Percentiles rank a stretch among this genome's conserved stretches.
phyloP scores from a whole-genome alignment of 140 eudicot genomes.

The Stevia rebaudiana region DNA sequence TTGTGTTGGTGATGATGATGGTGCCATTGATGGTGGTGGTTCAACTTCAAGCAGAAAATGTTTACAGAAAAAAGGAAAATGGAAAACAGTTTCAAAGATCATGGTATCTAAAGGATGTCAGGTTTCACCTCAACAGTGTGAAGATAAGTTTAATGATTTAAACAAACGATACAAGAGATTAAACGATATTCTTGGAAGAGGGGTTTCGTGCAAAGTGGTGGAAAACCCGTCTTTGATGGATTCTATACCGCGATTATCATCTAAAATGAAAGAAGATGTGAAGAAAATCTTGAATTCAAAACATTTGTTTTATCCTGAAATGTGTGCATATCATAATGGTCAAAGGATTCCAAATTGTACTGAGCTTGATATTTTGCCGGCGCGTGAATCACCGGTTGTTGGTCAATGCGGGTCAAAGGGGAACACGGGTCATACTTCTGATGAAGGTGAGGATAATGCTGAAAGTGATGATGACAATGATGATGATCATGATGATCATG shows the following conservation, averaged over 20 bases:
- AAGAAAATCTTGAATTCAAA: constrained; percentile 82
- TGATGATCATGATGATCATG: neutral
- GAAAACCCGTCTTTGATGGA: constrained; percentile 68
- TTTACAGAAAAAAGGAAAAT: constrained; percentile 80
- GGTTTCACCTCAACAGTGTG: constrained; percentile 96
- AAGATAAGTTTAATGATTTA: constrained; percentile 85
- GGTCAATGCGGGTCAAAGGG: constrained; percentile 34
- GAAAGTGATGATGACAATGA: constrained; percentile 26
- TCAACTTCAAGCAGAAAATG: constrained; percentile 37
- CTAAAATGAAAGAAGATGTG: constrained; percentile 74
- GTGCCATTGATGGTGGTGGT: constrained; percentile 33
- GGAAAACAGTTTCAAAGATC: constrained; percentile 77
- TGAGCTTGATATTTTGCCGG: constrained; percentile 35
- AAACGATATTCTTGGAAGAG: constrained; percentile 82
- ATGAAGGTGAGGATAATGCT: constrained; percentile 35
- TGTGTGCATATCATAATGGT: constrained; percentile 90
- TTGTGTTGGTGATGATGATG: constrained; percentile 66
- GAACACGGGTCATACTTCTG: constrained; percentile 21
- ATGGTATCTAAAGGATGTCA: constrained; percentile 77
- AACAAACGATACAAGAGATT: constrained; percentile 83
- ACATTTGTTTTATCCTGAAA: constrained; percentile 82
- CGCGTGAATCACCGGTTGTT: constrained; percentile 8
- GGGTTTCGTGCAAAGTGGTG: constrained; percentile 75
- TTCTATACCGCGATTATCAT: constrained; percentile 55
- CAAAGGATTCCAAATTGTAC: constrained; percentile 58